phyloP scores from a whole-genome alignment of 129 eudicot genomes.

The Silybum marianum region DNA sequence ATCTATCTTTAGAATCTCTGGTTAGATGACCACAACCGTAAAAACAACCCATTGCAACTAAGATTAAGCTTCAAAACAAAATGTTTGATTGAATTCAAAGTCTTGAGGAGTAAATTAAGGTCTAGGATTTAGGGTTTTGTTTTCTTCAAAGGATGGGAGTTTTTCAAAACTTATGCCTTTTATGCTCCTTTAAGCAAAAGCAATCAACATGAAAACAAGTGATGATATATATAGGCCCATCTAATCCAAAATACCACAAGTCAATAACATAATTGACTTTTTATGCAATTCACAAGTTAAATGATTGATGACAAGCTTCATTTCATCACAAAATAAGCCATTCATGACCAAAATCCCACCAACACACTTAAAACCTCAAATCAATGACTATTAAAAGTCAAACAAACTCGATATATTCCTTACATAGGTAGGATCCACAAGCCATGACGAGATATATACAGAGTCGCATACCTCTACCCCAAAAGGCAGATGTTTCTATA shows the following conservation, averaged over 20 bases:
- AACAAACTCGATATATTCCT: not conserved
- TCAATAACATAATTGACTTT: not conserved
- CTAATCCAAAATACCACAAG: not conserved
- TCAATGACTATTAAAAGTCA: not conserved
- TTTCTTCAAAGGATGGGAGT: not conserved
- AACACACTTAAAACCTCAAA: slow-evolving; percentile 6
- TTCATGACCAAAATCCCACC: slow-evolving; percentile 5
- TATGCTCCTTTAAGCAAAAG: not conserved
- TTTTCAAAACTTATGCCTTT: not conserved
- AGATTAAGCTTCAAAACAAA: not conserved
- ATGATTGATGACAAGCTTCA: not conserved
- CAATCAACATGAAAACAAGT: not conserved
- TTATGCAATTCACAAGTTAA: not conserved
- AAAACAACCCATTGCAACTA: not conserved
- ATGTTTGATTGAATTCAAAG: not conserved
- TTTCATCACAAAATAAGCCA: slow-evolving; percentile 8
- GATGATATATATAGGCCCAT: not conserved
- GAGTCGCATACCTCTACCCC: not conserved
- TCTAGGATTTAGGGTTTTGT: not conserved
- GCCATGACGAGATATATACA: not conserved
- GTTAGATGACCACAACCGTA: not conserved
- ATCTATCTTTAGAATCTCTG: not conserved
- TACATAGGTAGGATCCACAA: not conserved
- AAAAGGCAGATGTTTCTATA: not conserved
- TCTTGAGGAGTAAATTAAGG: not conserved